Percentiles rank a stretch among this genome's conserved stretches.
Conservation (phyloP, 257 asterid genomes). For the Penstemon eatonii region DNA sequence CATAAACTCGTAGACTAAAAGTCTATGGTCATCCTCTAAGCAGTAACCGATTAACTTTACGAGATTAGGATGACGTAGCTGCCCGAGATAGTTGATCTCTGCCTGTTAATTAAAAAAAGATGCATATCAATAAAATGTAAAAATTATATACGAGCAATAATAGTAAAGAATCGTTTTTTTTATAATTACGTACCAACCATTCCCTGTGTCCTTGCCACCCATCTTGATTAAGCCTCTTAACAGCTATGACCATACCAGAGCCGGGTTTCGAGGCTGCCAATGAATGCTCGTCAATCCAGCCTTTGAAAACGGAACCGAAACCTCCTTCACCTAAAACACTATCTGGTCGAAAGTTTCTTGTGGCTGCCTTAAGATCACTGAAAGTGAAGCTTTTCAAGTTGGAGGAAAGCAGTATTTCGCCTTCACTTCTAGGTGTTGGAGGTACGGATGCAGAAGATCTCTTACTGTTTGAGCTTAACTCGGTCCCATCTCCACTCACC, state of each 20-base stretch:
- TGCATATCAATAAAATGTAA: constrained; percentile 6
- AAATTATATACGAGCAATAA: neutral
- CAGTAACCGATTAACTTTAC: constrained; percentile 75
- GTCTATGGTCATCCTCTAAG: constrained; percentile 66
- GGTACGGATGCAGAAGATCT: constrained; percentile 55
- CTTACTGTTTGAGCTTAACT: constrained; percentile 42
- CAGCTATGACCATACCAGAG: constrained; percentile 65
- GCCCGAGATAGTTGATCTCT: constrained; percentile 66
- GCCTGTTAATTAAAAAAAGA: constrained; percentile 44
- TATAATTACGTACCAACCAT: constrained; percentile 66
- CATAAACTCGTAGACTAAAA: constrained; percentile 73
- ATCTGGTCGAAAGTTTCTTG: constrained; percentile 78
- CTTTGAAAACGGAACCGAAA: constrained; percentile 77
- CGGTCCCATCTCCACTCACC: constrained; percentile 46
- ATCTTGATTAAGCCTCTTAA: constrained; percentile 75
- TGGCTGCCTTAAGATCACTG: constrained; percentile 65
- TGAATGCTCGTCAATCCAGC: constrained; percentile 76
- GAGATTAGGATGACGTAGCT: constrained; percentile 68
- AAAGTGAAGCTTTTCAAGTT: constrained; percentile 58
- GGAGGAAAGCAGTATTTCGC: constrained; percentile 59
- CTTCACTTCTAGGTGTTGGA: constrained; percentile 56
- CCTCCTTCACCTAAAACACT: constrained; percentile 87
- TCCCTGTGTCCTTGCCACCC: constrained; percentile 87
- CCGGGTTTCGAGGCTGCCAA: constrained; percentile 64
- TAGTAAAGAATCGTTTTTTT: neutral